Percentiles rank a stretch among this genome's conserved stretches.
phyloP scores from a whole-genome alignment of 495 filamentous ascomycete species.

The Neurospora sp. region DNA sequence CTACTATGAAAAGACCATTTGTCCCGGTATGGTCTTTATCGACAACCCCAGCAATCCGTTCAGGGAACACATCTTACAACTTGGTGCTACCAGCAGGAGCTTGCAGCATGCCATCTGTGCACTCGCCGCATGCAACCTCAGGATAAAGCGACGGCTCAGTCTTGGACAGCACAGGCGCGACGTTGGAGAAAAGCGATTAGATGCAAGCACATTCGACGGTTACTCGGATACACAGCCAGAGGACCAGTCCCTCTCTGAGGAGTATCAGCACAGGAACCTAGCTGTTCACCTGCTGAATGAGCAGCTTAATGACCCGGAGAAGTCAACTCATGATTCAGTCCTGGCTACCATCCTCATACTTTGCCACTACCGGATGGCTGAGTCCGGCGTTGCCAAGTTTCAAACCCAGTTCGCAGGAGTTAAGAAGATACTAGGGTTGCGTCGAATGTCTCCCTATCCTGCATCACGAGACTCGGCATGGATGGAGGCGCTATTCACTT shows the following conservation, averaged over 20 bases:
- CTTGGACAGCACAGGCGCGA: slow-evolving; percentile 39
- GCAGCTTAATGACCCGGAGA: slow-evolving; percentile 63
- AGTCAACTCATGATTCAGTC: slow-evolving; percentile 75
- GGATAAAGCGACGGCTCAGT: slow-evolving; percentile 47
- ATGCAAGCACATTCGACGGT: slow-evolving; percentile 25
- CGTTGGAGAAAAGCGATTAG: slow-evolving; percentile 21
- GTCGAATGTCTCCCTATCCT: slow-evolving; percentile 52
- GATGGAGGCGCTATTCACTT: slow-evolving; percentile 95
- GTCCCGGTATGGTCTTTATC: slow-evolving; percentile 82
- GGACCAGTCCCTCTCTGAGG: slow-evolving; percentile 53
- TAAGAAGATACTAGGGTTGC: slow-evolving; percentile 79
- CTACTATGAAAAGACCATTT: slow-evolving; percentile 82
- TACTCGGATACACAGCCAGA: slow-evolving; percentile 28
- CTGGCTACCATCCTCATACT: slow-evolving; percentile 80
- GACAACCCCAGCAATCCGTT: slow-evolving; percentile 80
- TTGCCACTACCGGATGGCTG: slow-evolving; percentile 87
- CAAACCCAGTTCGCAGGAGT: slow-evolving; percentile 90
- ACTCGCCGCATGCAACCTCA: slow-evolving; percentile 74
- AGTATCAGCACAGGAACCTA: slow-evolving; percentile 68
- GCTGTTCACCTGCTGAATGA: slow-evolving; percentile 76
- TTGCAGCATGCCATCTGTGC: slow-evolving; percentile 89
- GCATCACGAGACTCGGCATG: slow-evolving; percentile 63
- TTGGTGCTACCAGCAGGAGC: slow-evolving; percentile 69
- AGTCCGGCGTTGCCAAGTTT: slow-evolving; percentile 85
- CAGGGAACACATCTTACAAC: slow-evolving; percentile 67